phyloP scores from a whole-genome alignment of 495 filamentous ascomycete genomes.

The Letharia lupina region DNA sequence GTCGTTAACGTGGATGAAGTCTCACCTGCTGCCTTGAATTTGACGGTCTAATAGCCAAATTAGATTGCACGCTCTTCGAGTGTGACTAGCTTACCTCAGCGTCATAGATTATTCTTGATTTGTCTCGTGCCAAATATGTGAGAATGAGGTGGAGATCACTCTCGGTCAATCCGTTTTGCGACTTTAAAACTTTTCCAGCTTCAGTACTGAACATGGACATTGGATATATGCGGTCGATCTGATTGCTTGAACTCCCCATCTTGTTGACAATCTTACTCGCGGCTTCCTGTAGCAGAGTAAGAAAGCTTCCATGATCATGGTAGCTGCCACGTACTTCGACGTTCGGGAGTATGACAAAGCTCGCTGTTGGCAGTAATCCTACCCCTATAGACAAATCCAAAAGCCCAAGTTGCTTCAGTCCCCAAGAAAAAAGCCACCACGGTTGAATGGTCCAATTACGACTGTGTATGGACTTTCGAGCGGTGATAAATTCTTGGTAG shows the following conservation, averaged over 20 bases:
- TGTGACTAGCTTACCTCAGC: conserved; percentile 40
- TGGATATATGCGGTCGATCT: conserved; percentile 55
- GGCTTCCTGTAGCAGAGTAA: conserved; percentile 40
- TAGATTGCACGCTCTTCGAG: conserved; percentile 16
- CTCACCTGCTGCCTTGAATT: conserved; percentile 50
- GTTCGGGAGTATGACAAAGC: conserved; percentile 46
- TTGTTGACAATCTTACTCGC: conserved; percentile 33
- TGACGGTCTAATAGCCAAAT: conserved; percentile 50
- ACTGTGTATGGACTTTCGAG: conserved; percentile 55
- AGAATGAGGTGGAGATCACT: conserved; percentile 61
- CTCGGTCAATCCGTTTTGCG: conserved; percentile 48
- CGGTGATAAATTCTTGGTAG: conserved; percentile 50
- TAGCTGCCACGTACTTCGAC: conserved; percentile 39
- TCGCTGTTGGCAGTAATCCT: conserved; percentile 17
- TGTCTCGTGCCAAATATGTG: conserved; percentile 65
- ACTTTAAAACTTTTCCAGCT: conserved; percentile 46
- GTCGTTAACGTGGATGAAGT: conserved; percentile 48
- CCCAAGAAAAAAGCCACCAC: conserved; percentile 66
- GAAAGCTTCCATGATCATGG: conserved; percentile 40
- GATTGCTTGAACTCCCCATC: conserved; percentile 28
- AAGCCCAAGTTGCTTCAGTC: conserved; percentile 59
- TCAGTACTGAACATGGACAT: conserved; percentile 52
- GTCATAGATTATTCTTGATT: conserved; percentile 53
- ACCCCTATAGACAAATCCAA: conserved; percentile 34
- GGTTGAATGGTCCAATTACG: conserved; percentile 41